These are phyloP conservation scores for Pleurotus pulmonarius DNA, from an alignment of 768 basidiomycete species.

Conservation along the genomic window DNA sequence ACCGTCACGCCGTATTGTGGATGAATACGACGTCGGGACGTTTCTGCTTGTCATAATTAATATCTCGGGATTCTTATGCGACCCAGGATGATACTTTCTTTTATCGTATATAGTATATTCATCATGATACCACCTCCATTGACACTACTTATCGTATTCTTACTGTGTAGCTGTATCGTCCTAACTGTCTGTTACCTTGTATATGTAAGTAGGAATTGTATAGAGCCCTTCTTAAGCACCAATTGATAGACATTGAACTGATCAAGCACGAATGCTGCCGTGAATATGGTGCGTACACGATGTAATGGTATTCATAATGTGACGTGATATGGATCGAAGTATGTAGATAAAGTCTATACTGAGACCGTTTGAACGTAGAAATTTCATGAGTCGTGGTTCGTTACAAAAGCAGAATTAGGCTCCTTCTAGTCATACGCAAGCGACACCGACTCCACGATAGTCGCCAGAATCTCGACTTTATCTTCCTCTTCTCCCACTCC, in stretches of 20 bases:
- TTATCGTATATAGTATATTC: too few species aligned
- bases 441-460: conserved; percentile 19
- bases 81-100: neutral
- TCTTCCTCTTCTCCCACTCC: neutral
- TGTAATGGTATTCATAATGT: too few species aligned
- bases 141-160: neutral
- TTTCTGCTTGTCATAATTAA: neutral
- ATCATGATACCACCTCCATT: too few species aligned
- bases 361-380: too few species aligned
- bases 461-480: conserved; percentile 27
- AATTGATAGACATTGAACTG: too few species aligned
- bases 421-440: conserved; percentile 4
- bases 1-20: conserved; percentile 21
- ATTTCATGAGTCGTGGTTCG: too few species aligned
- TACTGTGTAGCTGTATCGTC: neutral
- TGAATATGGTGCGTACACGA: too few species aligned
- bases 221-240: too few species aligned
- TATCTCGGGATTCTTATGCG: neutral
- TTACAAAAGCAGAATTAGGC: neutral
- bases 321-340: too few species aligned
- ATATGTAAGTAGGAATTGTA: neutral
- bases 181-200: neutral
- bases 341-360: too few species aligned
- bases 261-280: too few species aligned
- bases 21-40: neutral